These are phyloP conservation scores for Onygenales sp. DNA, from an alignment of 2,329 filamentous ascomycete species.

Conservation along the genomic window DNA sequence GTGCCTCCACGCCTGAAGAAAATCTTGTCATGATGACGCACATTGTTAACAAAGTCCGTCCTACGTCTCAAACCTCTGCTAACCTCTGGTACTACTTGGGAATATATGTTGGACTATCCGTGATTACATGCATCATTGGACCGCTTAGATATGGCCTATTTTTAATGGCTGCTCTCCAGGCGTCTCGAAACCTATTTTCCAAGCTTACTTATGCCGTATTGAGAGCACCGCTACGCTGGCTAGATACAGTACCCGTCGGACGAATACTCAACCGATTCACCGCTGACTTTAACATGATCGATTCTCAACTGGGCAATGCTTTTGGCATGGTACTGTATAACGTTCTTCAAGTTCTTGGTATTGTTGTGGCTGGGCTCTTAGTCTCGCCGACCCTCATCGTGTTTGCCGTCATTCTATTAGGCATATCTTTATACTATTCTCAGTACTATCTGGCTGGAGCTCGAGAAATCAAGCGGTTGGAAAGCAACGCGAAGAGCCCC, in stretches of 20 bases:
- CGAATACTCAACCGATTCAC: constrained; percentile 71
- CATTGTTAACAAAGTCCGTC: constrained; percentile 1
- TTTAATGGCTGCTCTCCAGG: constrained; percentile 56
- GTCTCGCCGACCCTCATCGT: constrained; percentile 59
- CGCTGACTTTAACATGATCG: constrained; percentile 64
- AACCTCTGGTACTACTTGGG: constrained; percentile 55
- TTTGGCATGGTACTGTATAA: constrained; percentile 52
- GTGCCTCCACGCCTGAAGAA: constrained; percentile 5
- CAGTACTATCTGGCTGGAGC: constrained; percentile 58
- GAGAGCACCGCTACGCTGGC: constrained; percentile 64
- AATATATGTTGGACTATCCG: constrained; percentile 56
- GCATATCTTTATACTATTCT: constrained; percentile 50
- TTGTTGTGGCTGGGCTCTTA: constrained; percentile 57
- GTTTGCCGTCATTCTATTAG: constrained; percentile 49
- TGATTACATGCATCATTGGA: constrained; percentile 48
- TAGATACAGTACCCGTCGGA: constrained; percentile 70
- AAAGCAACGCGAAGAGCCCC: constrained; percentile 67
- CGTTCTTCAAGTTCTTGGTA: constrained; percentile 53
- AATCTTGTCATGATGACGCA: constrained; percentile 10
- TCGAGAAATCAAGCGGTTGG: constrained; percentile 65
- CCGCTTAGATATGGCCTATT: constrained; percentile 55
- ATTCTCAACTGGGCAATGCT: constrained; percentile 56
- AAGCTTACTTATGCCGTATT: constrained; percentile 58
- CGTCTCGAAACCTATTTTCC: constrained; percentile 60
- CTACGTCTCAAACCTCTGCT: background rate